Conservation (phyloP, 2,329 filamentous ascomycete genomes). For the Zymoseptoria tritici region DNA sequence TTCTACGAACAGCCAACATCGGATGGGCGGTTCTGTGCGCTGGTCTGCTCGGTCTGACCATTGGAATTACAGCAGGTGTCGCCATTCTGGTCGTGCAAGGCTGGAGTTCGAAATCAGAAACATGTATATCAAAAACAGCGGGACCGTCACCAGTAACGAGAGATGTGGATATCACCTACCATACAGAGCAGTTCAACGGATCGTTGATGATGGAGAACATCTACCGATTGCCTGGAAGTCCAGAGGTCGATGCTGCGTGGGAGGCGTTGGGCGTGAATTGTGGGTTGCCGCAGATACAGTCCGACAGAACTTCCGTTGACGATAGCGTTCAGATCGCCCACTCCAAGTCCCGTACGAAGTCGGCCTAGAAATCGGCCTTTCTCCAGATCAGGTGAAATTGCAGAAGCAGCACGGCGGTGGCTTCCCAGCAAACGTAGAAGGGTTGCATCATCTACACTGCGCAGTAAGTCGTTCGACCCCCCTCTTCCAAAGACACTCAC, state of each 20-base stretch:
- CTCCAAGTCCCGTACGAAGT: slow-evolving; percentile 10
- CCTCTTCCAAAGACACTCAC: not conserved
- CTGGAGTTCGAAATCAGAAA: slow-evolving; percentile 1
- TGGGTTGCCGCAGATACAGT: not conserved
- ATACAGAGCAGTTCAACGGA: slow-evolving; percentile 44
- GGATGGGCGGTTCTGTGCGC: slow-evolving; percentile 9
- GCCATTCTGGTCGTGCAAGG: slow-evolving; percentile 8
- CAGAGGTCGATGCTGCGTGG: slow-evolving; percentile 51
- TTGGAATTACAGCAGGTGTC: slow-evolving; percentile 12
- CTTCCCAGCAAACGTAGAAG: slow-evolving; percentile 51
- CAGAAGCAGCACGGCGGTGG: slow-evolving; percentile 51
- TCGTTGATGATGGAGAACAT: slow-evolving; percentile 49
- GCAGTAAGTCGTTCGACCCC: slow-evolving; percentile 30
- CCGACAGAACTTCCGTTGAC: not conserved
- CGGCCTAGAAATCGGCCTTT: slow-evolving; percentile 40
- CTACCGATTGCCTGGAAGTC: slow-evolving; percentile 41
- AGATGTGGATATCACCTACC: slow-evolving; percentile 14
- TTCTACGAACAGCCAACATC: slow-evolving; percentile 10
- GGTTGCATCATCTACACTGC: slow-evolving; percentile 53
- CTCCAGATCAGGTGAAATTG: slow-evolving; percentile 49
- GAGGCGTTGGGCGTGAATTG: slow-evolving; percentile 44
- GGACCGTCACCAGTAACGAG: slow-evolving; percentile 12
- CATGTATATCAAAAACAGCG: slow-evolving; percentile 5
- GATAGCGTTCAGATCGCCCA: slow-evolving; percentile 1
- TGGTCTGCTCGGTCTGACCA: slow-evolving; percentile 9